phyloP scores from a whole-genome alignment of 2,329 filamentous ascomycete species.

The Diatrype stigma region DNA sequence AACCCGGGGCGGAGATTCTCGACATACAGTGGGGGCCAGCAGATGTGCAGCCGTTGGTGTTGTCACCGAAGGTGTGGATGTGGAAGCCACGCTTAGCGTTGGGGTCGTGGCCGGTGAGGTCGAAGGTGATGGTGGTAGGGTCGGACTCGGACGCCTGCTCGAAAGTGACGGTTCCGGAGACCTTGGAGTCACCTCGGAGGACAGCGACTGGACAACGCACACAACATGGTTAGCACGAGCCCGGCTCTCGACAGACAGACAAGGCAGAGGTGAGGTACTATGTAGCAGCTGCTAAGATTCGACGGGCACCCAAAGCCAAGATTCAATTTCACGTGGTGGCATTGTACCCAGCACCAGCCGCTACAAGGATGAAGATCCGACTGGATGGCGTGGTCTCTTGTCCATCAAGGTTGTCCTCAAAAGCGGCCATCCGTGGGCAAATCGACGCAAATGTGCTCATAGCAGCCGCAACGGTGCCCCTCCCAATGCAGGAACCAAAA shows the following conservation, averaged over 20 bases:
- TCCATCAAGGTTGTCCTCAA: slow-evolving; percentile 24
- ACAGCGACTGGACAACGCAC: slow-evolving; percentile 68
- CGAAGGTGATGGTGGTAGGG: slow-evolving; percentile 84
- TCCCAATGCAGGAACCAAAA: slow-evolving; percentile 22
- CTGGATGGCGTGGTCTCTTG: slow-evolving; percentile 8
- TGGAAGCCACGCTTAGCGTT: slow-evolving; percentile 98
- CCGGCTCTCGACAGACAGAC: slow-evolving; percentile 8
- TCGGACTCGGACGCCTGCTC: slow-evolving; percentile 81
- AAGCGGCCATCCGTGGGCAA: slow-evolving; percentile 42
- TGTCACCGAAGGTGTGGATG: slow-evolving; percentile 98
- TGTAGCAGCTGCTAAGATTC: slow-evolving; percentile 4
- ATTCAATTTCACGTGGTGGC: slow-evolving; percentile 5
- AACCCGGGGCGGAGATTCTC: background rate
- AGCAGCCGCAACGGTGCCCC: slow-evolving; percentile 11
- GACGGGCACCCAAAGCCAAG: slow-evolving; percentile 5
- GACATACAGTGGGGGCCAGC: slow-evolving; percentile 92
- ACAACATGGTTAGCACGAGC: slow-evolving; percentile 18
- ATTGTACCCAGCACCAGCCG: background rate
- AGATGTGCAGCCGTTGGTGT: slow-evolving; percentile 99
- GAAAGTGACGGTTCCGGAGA: slow-evolving; percentile 90
- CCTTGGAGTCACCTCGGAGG: slow-evolving; percentile 94
- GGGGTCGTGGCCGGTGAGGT: slow-evolving; percentile 87
- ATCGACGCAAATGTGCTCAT: slow-evolving; percentile 59
- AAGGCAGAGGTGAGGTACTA: too few species aligned
- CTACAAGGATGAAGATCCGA: background rate